Base-by-base conservation (phyloP, 164 flowering plant genomes). In the Annona cherimola region DNA sequence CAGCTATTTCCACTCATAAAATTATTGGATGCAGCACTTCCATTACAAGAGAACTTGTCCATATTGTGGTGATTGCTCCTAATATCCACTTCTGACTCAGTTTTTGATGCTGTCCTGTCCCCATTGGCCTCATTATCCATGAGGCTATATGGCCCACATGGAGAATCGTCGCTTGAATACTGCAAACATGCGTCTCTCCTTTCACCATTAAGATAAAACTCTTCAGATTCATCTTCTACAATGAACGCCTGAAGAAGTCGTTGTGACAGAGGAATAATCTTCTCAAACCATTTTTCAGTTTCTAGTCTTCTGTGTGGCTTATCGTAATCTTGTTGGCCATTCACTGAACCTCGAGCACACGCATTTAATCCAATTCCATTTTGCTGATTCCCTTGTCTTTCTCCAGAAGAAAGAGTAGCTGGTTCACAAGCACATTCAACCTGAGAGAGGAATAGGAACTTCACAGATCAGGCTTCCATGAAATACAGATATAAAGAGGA, bases 231-330 rank as follows among this genome's bases (percentile, higher is more conserved):
- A 81, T 92, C 96, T 72, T 92, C 96, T 40, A 76, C 71, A 74
- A 94, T 90, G 6, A 94, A 82, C 76, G 98, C 93, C 39, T 97
- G 82, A 50, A 92, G 81, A 65, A 94, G 87, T 80, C 90, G 90
- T 78, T 92, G 94, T 78, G 89, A 88, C 70, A 92, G 77, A 68
- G 96, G 93, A 66, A 84, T 74, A 68, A 79, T 79, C 55, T 73
- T 73, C 54, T 80, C 84, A 67, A 65, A 74, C 69, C 60, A 77
- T 69, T 76, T 76, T 67, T 81, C 88, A 26, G 71, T 45, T 46
- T 83, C 79, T n/a, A 77, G 4, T 65, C 70, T 78, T 69, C 81
- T 80, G 76, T 35, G 61, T 54, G 63, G 72, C 71, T 67, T 42
- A 60, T 81, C 82, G 71, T 46, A 20, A 18, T 75, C 82, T 65